Percentiles rank a stretch among this genome's conserved stretches.
Conservation (phyloP, 768 basidiomycete species). For the Trametopsis cervina region DNA sequence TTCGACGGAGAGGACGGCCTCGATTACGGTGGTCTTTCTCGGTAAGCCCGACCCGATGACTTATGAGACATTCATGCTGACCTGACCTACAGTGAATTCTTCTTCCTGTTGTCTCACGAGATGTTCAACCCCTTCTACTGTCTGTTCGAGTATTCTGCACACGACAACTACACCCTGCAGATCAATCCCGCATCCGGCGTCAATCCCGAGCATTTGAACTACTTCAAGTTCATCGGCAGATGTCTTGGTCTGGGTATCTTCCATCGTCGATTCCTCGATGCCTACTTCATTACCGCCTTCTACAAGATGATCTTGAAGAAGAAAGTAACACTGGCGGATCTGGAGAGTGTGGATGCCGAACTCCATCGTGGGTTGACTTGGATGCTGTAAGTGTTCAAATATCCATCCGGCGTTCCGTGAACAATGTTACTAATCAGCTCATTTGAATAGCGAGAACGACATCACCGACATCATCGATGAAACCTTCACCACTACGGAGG, state of each 20-base stretch:
- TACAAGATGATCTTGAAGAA: conserved; percentile 99
- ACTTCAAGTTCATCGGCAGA: conserved; percentile 99
- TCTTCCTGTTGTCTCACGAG: conserved; percentile 98
- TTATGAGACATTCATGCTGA: no score
- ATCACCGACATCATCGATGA: conserved; percentile 98
- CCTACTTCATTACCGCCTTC: conserved; percentile 98
- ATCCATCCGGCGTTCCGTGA: background rate
- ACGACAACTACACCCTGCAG: conserved; percentile 99
- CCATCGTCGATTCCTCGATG: conserved; percentile 97
- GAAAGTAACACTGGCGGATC: conserved; percentile 88
- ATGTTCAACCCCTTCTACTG: conserved; percentile 99
- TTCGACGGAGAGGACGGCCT: conserved; percentile 99
- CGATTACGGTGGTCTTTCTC: conserved; percentile 96
- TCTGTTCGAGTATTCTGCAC: conserved; percentile 98
- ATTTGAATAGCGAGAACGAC: conserved; percentile 77
- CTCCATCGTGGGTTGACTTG: conserved; percentile 92
- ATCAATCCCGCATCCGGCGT: conserved; percentile 98
- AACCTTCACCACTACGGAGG: conserved; percentile 94
- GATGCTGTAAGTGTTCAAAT: conserved; percentile 76
- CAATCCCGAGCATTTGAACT: conserved; percentile 98
- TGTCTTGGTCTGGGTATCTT: conserved; percentile 95
- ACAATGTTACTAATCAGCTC: background rate
- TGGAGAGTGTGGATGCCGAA: conserved; percentile 96
- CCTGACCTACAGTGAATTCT: conserved; percentile 81
- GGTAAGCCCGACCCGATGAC: no score